A percentile compares a stretch with the other conserved stretches of the same genome.
Evolutionary conservation across 2,329 filamentous ascomycete genomes (phyloP).

Genomic region (Penicillium palitans): DNA sequence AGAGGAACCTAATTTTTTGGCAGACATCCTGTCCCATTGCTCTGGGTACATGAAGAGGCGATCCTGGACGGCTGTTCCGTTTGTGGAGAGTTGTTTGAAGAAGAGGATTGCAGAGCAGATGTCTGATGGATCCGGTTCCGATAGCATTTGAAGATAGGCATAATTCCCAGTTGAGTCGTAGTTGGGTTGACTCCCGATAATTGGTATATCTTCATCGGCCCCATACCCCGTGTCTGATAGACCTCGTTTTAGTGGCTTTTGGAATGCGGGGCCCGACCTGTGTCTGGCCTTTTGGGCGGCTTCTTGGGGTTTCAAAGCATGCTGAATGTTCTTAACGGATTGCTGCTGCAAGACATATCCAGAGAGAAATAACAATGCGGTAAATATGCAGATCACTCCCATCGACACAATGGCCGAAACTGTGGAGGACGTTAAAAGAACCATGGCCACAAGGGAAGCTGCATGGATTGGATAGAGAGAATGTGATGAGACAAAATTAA

Average conservation of each 20-base stretch:
- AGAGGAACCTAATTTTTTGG: slow-evolving; percentile 24
- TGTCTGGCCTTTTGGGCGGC: slow-evolving; percentile 14
- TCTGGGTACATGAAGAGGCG: slow-evolving; percentile 50
- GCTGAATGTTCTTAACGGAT: slow-evolving; percentile 74
- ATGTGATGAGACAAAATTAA: slow-evolving; percentile 11
- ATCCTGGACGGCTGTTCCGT: slow-evolving; percentile 39
- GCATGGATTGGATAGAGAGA: slow-evolving; percentile 17
- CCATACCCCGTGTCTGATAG: slow-evolving; percentile 9
- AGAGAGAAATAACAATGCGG: slow-evolving; percentile 78
- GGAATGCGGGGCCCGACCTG: slow-evolving; percentile 25
- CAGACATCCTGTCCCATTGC: slow-evolving; percentile 43
- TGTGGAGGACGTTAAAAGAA: slow-evolving; percentile 47
- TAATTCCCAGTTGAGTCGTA: slow-evolving; percentile 30
- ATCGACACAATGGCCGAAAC: slow-evolving; percentile 47
- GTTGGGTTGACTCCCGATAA: slow-evolving; percentile 8
- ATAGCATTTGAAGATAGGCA: slow-evolving; percentile 48
- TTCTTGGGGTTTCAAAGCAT: slow-evolving; percentile 57
- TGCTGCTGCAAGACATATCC: slow-evolving; percentile 87
- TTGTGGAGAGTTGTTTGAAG: slow-evolving; percentile 42
- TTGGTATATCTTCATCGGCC: slow-evolving; percentile 19
- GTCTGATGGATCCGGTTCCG: slow-evolving; percentile 43
- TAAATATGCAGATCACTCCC: slow-evolving; percentile 68
- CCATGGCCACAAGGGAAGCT: slow-evolving; percentile 37
- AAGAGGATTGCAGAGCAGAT: slow-evolving; percentile 49
- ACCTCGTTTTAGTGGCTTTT: slow-evolving; percentile 21